These are phyloP conservation scores for Starmerella stigmatis DNA, from an alignment of 805 yeast species.

Conservation along the genomic window DNA sequence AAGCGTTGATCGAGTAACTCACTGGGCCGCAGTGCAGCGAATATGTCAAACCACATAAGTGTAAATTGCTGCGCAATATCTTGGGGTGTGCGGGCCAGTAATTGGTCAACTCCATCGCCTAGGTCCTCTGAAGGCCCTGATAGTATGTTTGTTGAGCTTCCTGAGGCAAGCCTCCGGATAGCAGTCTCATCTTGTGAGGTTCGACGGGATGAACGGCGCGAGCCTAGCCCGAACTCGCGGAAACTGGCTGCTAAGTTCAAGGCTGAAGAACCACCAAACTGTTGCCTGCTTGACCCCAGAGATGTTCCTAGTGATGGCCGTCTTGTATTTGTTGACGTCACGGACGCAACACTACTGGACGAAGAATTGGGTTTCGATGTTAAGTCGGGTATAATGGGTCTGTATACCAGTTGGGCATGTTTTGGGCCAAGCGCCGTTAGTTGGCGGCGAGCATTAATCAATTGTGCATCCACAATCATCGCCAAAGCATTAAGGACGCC, in stretches of 20 bases:
- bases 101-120: conserved; percentile 5
- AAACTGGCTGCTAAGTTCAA: conserved; percentile 15
- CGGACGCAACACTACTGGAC: not conserved
- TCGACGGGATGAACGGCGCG: conserved; percentile 13
- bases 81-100: conserved; percentile 6
- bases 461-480: conserved; percentile 3
- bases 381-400: conserved; percentile 1
- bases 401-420: conserved; percentile 1
- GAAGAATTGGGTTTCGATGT: not conserved
- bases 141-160: not conserved
- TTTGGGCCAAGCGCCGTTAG: not conserved
- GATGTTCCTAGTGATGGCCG: not conserved
- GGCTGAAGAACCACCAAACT: conserved; percentile 5
- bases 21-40: conserved; percentile 24
- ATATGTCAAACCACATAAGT: conserved; percentile 28
- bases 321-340: not conserved
- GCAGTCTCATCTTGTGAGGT: not conserved
- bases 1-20: conserved; percentile 32
- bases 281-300: not conserved
- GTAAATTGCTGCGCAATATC: conserved; percentile 32
- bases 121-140: not conserved
- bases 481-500: conserved; percentile 36
- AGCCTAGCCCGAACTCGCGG: conserved; percentile 15
- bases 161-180: not conserved
- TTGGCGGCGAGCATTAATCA: conserved; percentile 6